Base-by-base conservation (phyloP, 768 basidiomycete genomes). In the Pisolithus microcarpus region DNA sequence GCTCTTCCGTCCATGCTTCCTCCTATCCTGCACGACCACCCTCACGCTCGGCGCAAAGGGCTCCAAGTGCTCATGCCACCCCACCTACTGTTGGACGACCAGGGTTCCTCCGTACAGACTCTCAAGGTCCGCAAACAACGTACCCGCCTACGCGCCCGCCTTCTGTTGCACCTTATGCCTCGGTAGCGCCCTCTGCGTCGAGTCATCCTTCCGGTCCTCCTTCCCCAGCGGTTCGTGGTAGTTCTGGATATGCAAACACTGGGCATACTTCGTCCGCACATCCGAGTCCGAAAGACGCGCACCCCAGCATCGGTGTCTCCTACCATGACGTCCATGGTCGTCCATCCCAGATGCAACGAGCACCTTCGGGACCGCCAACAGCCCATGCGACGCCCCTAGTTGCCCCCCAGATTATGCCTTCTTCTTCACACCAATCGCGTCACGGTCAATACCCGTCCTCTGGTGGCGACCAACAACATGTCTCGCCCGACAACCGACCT, bases 391-490 rank as follows among this genome's bases (percentile, higher is more conserved):
- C 64, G 6, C 64, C 67, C 15, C 37, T 45, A 9, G n/a, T 42
- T 11, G 30, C 28, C 19, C 51, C 67, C 52, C 67, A 60, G 43
- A 50, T 45, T 0, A 45, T 60, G 44, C 37, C 48, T 18, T 1
- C 57, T 11, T 55, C 67, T n/a, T 69, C 63, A 38, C 65, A 64
- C 21, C 59, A 65, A 11, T 52, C 58, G 36, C 66, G 61, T 52
- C 57, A 63, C 18, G 54, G 55, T 9, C n/a, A 43, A 19, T n/a
- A 53, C 34, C 19, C 52, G 11, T 49, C 48, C 3, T 9, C 37
- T 31, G 26, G 56, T n/a, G 42, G 46, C n/a, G 21, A 30, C 43
- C 56, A 62, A 16, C 60, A 55, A 43, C 58, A 47, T 13, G 10
- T 37, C 6, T 40, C 49, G 15, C 19, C 19, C 2, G 58, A 62